A percentile compares a stretch with the other conserved stretches of the same genome.
Evolutionary conservation across 192 early-diverging fungal genomes (phyloP).

Genomic region (Coemansia sp.): DNA sequence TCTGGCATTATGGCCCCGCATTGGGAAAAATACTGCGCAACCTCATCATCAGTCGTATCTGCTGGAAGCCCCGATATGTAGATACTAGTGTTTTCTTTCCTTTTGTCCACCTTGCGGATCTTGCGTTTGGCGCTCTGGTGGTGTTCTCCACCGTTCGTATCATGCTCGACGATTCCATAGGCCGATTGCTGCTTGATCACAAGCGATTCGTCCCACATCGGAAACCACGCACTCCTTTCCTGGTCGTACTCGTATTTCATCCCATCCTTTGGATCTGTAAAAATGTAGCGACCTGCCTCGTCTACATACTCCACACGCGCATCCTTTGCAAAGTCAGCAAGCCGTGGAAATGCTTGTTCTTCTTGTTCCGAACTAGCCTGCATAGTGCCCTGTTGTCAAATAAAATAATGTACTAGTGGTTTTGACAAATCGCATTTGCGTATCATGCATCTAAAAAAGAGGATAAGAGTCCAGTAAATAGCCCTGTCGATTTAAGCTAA

Average conservation of each 20-base stretch:
- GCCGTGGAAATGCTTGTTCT: slow-evolving; percentile 30
- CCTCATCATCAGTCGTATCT: slow-evolving; percentile 78
- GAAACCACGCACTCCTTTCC: slow-evolving; percentile 85
- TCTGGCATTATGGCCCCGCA: slow-evolving; percentile 53
- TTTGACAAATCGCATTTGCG: no score
- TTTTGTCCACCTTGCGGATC: slow-evolving; percentile 34
- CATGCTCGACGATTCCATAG: slow-evolving; percentile 27
- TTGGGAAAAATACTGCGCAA: slow-evolving; percentile 57
- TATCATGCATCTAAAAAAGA: background rate
- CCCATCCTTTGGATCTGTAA: slow-evolving; percentile 70
- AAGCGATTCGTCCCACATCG: slow-evolving; percentile 61
- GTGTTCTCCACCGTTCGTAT: background rate
- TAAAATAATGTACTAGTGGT: background rate
- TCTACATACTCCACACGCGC: slow-evolving; percentile 63
- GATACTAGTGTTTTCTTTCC: slow-evolving; percentile 72
- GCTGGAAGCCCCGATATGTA: slow-evolving; percentile 85
- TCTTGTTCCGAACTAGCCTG: background rate
- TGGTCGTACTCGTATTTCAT: slow-evolving; percentile 85
- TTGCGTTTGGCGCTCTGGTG: slow-evolving; percentile 56
- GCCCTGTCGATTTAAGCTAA: background rate
- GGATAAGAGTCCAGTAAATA: background rate
- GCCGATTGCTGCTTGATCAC: slow-evolving; percentile 52
- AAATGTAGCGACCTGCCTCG: slow-evolving; percentile 76
- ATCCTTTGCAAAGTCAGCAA: slow-evolving; percentile 56
- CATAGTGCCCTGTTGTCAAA: background rate